These are phyloP conservation scores for Backusella westeae DNA, from an alignment of 192 early-diverging fungal species.

Conservation along the genomic window DNA sequence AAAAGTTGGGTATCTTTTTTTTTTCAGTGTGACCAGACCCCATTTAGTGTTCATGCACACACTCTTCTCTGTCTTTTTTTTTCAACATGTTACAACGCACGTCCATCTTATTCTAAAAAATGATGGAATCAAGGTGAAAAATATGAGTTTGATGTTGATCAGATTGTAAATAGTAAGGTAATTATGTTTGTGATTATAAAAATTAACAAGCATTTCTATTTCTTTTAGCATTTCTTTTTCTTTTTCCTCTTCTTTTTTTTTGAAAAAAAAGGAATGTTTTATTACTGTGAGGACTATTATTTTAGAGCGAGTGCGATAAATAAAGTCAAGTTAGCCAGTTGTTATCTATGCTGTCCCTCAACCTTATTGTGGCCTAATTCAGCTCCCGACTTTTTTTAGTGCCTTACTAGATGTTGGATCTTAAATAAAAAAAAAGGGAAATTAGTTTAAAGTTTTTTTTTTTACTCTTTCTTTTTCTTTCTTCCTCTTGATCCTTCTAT, in stretches of 20 bases:
- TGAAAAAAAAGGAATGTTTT: neutral
- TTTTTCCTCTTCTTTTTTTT: neutral
- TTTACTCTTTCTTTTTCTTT: constrained; percentile 9
- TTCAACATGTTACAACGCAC: constrained; percentile 11
- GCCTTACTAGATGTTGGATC: constrained; percentile 15
- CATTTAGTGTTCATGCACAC: constrained; percentile 18
- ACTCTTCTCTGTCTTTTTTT: neutral
- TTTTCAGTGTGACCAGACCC: constrained; percentile 10
- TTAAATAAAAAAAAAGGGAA: constrained; percentile 11
- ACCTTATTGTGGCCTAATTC: constrained; percentile 16
- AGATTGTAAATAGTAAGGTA: neutral
- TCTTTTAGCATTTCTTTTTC: neutral
- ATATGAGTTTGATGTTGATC: neutral
- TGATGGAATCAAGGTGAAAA: neutral
- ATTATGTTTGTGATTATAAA: too few species aligned
- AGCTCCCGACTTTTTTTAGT: constrained; percentile 10
- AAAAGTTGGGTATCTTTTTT: constrained; percentile 6
- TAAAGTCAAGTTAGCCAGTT: neutral
- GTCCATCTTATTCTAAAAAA: neutral
- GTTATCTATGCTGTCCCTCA: constrained; percentile 20
- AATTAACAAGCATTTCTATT: neutral
- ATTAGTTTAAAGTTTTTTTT: constrained; percentile 15
- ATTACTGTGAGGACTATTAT: neutral
- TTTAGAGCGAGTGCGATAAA: neutral
- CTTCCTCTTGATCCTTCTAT: neutral